A percentile compares a stretch with the other conserved stretches of the same genome.
Conservation (phyloP, 441 rosid species). For the Viola pubescens region DNA sequence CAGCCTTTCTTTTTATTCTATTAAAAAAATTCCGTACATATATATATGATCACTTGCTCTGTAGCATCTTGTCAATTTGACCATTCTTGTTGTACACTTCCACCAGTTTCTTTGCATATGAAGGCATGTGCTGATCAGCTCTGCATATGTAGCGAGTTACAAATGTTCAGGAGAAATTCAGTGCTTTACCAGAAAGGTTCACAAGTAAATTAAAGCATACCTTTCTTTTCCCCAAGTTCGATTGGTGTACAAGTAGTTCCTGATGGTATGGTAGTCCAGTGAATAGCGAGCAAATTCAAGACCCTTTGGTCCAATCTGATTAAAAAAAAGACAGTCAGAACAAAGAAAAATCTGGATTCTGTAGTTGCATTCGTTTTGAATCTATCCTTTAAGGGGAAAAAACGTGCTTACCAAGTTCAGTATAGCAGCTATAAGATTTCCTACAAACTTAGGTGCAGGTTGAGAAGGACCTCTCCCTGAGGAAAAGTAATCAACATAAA, state of each 20-base stretch:
- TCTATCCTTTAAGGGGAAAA: not conserved
- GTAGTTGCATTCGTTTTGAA: not conserved
- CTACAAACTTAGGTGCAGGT: conserved; percentile 78
- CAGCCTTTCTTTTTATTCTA: not conserved
- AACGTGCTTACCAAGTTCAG: conserved; percentile 58
- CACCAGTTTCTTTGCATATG: conserved; percentile 75
- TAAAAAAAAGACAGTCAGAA: conserved; percentile 16
- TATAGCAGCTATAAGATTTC: conserved; percentile 70
- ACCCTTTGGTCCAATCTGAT: conserved; percentile 92
- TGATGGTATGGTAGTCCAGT: conserved; percentile 88
- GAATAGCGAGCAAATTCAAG: conserved; percentile 94
- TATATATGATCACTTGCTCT: conserved; percentile 34
- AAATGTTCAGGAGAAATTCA: conserved; percentile 8
- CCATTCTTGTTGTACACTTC: conserved; percentile 73
- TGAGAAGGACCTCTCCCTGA: conserved; percentile 86
- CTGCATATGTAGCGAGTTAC: conserved; percentile 33
- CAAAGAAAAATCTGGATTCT: not conserved
- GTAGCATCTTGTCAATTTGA: conserved; percentile 64
- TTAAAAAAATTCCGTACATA: conserved; percentile 9
- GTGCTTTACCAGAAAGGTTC: not conserved
- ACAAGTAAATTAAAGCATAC: conserved; percentile 24
- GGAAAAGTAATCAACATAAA: conserved; percentile 2
- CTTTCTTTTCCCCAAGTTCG: conserved; percentile 86
- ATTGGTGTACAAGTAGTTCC: conserved; percentile 69
- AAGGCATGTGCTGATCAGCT: conserved; percentile 69